These are phyloP conservation scores for Diaporthe velutina DNA, from an alignment of 2,329 filamentous ascomycete species.

Conservation along the genomic window DNA sequence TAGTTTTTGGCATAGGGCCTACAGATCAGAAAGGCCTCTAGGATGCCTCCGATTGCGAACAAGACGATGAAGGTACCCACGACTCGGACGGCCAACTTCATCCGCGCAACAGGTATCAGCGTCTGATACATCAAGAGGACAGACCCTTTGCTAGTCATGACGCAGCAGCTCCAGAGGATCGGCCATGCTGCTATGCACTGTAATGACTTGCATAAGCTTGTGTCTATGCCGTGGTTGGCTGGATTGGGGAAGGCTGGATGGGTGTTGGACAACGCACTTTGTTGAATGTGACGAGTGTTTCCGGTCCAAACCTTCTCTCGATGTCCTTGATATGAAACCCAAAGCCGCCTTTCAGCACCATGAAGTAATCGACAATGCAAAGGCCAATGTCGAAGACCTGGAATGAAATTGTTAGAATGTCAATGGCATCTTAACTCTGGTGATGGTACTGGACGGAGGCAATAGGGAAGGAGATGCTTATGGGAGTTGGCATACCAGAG, in stretches of 20 bases:
- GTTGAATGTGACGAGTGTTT: background rate
- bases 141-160: constrained; percentile 7
- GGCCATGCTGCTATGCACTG: constrained; percentile 19
- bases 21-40: constrained; percentile 1
- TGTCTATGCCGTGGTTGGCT: background rate
- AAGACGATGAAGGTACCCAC: constrained; percentile 4
- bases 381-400: constrained; percentile 4
- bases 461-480: background rate
- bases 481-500: background rate
- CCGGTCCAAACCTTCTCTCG: background rate
- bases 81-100: constrained; percentile 9
- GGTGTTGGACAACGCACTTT: background rate
- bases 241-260: background rate
- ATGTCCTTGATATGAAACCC: constrained; percentile 2
- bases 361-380: constrained; percentile 10
- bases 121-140: constrained; percentile 10
- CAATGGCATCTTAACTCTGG: background rate
- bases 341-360: constrained; percentile 6
- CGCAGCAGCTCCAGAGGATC: constrained; percentile 17
- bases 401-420: background rate
- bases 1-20: constrained; percentile 18
- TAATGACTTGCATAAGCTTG: background rate
- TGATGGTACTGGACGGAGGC: background rate
- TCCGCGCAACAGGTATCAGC: background rate
- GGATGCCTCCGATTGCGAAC: background rate